These are phyloP conservation scores for Saccharomycopsis selenospora DNA, from an alignment of 805 yeast species.

Conservation along the genomic window DNA sequence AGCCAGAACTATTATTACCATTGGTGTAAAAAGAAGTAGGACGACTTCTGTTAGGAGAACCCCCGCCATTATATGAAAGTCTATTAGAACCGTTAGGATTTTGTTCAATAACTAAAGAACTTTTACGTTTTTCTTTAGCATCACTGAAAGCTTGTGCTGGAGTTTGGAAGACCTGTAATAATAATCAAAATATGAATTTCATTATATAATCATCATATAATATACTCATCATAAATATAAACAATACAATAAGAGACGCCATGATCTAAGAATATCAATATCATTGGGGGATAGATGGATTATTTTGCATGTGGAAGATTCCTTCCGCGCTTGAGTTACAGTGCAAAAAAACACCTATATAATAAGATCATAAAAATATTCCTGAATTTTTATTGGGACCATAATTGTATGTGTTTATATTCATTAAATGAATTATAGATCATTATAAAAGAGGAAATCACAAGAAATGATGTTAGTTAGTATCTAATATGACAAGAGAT, in stretches of 20 bases:
- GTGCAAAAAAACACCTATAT: no score
- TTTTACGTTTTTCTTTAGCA: constrained; percentile 4
- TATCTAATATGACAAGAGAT: no score
- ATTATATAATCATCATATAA: not conserved
- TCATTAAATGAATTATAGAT: no score
- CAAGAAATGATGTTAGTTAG: no score
- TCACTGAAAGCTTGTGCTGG: constrained; percentile 13
- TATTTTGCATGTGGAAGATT: no score
- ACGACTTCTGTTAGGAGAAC: not conserved
- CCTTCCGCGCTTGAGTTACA: no score
- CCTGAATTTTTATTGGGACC: not conserved
- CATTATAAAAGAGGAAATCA: no score
- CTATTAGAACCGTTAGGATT: not conserved
- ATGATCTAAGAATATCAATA: no score
- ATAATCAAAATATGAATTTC: no score
- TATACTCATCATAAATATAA: not conserved
- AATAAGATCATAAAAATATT: not conserved
- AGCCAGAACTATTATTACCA: not conserved
- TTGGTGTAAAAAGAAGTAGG: constrained; percentile 2
- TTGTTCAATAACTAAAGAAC: not conserved
- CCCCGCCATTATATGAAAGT: not conserved
- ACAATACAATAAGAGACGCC: no score
- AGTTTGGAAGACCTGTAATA: constrained; percentile 10
- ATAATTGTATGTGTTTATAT: no score
- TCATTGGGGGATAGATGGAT: no score